Conservation (phyloP, 129 eudicot genomes). For the Centaurea solstitialis region DNA sequence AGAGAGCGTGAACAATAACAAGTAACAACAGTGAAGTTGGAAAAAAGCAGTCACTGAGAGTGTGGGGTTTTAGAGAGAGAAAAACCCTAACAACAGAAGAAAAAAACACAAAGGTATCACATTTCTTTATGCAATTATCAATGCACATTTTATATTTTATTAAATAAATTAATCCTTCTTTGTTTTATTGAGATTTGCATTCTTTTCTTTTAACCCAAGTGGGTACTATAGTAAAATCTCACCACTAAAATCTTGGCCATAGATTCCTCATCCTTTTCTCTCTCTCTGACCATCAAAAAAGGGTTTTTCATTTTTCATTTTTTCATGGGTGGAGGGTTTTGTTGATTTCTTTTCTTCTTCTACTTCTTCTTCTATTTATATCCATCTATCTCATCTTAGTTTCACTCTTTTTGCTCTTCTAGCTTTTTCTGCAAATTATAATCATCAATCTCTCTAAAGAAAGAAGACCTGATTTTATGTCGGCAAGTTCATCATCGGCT, state of each 20-base stretch:
- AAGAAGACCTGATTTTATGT: slow-evolving; percentile 62
- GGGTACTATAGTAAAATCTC: slow-evolving; percentile 16
- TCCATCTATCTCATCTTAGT: slow-evolving; percentile 24
- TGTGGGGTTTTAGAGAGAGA: slow-evolving; percentile 18
- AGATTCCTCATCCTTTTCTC: slow-evolving; percentile 53
- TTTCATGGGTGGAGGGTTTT: slow-evolving; percentile 2
- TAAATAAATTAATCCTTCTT: slow-evolving; percentile 15
- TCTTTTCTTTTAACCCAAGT: slow-evolving; percentile 26
- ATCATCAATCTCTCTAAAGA: slow-evolving; percentile 14
- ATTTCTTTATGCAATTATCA: slow-evolving; percentile 32
- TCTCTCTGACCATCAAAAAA: slow-evolving; percentile 13
- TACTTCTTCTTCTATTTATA: slow-evolving; percentile 37
- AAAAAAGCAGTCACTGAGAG: slow-evolving; percentile 11
- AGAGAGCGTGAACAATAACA: slow-evolving; percentile 9
- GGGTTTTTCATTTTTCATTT: slow-evolving; percentile 23
- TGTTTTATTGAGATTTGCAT: slow-evolving; percentile 44
- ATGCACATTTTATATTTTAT: slow-evolving; percentile 25
- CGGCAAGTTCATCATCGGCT: slow-evolving; percentile 56
- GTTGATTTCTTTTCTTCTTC: slow-evolving; percentile 4
- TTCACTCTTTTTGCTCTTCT: slow-evolving; percentile 23
- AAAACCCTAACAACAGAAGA: slow-evolving; percentile 5
- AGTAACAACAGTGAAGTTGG: slow-evolving; percentile 16
- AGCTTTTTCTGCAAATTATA: background rate
- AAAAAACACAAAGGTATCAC: slow-evolving; percentile 36
- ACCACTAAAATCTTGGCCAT: slow-evolving; percentile 30